These are phyloP conservation scores for Talaromyces adpressus DNA, from an alignment of 495 filamentous ascomycete genomes.

Conservation along the genomic window DNA sequence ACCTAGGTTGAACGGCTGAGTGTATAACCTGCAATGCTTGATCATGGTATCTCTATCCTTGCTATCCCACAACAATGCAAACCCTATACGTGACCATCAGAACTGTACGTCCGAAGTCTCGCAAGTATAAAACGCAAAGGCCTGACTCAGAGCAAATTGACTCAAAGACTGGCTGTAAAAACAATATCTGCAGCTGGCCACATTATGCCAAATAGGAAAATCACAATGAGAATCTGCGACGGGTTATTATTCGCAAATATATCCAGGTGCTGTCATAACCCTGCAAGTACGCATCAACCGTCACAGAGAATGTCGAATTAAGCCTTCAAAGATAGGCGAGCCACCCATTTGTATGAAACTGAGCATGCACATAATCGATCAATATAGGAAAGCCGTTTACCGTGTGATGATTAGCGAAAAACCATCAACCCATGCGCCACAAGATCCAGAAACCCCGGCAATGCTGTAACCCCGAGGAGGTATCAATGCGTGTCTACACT, in stretches of 20 bases:
- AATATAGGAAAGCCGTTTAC: background rate
- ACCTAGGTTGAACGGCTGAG: no score
- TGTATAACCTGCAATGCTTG: background rate
- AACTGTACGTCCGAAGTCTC: background rate
- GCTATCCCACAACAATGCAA: background rate
- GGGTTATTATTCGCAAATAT: background rate
- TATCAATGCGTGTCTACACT: conserved; percentile 72
- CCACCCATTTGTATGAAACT: background rate
- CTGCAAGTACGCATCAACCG: background rate
- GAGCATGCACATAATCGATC: background rate
- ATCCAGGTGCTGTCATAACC: background rate
- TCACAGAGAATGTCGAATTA: background rate
- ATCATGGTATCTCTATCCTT: background rate
- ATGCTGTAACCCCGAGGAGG: conserved; percentile 86
- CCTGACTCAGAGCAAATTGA: background rate
- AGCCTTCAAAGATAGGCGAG: background rate
- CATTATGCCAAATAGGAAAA: background rate
- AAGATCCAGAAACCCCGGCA: conserved; percentile 79
- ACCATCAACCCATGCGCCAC: conserved; percentile 76
- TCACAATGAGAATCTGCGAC: background rate
- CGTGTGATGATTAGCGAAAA: conserved; percentile 79
- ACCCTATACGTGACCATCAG: background rate
- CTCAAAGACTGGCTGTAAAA: background rate
- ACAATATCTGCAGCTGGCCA: background rate
- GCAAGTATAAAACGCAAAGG: background rate